These are phyloP conservation scores for Candida namnaoensis DNA, from an alignment of 805 yeast genomes.

Conservation along the genomic window DNA sequence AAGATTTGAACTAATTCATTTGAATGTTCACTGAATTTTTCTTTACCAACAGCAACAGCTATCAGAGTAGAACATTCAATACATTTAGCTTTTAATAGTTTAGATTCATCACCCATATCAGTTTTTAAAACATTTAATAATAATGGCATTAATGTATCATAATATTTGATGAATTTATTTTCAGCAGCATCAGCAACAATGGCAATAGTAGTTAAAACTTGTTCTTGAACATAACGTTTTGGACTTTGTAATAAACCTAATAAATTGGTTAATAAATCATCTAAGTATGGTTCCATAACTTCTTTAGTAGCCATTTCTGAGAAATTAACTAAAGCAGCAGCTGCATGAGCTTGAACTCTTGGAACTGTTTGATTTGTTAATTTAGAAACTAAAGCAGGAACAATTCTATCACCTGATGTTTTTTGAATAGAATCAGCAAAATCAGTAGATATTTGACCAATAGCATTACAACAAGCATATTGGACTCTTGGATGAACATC, in stretches of 20 bases:
- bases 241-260: conserved; percentile 75
- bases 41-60: conserved; percentile 92
- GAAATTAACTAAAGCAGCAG: conserved; percentile 95
- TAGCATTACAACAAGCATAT: conserved; percentile 92
- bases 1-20: conserved; percentile 66
- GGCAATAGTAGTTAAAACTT: conserved; percentile 92
- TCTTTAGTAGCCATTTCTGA: conserved; percentile 87
- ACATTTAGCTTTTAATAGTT: conserved; percentile 82
- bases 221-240: conserved; percentile 92
- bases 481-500: conserved; percentile 94
- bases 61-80: conserved; percentile 93
- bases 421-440: conserved; percentile 85
- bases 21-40: conserved; percentile 71
- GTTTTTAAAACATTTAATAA: conserved; percentile 70
- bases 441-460: conserved; percentile 96
- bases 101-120: conserved; percentile 71
- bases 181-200: conserved; percentile 96
- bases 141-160: conserved; percentile 90
- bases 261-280: conserved; percentile 65
- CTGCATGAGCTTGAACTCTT: conserved; percentile 96
- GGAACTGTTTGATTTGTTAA: conserved; percentile 68
- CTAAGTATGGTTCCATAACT: conserved; percentile 86
- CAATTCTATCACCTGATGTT: conserved; percentile 65
- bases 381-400: conserved; percentile 84
- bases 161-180: conserved; percentile 78